Evolutionary conservation across 441 rosid species (phyloP).

Genomic region (Gossypium gossypioides): DNA sequence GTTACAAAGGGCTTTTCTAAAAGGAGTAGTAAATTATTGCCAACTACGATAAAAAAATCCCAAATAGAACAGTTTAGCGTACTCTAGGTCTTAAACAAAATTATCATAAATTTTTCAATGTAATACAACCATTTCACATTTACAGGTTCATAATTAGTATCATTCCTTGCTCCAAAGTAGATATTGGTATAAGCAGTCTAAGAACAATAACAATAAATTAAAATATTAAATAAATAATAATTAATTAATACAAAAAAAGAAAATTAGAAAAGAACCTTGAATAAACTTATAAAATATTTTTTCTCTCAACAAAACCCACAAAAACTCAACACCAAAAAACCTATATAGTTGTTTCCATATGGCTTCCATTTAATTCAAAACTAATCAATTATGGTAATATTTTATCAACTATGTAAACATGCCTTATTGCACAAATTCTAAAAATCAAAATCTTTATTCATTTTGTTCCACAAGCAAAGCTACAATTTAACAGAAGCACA

Average conservation of each 20-base stretch:
- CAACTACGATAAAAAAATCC: background rate
- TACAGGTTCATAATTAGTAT: constrained; percentile 28
- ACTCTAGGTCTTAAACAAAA: background rate
- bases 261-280: no score
- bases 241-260: no score
- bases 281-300: background rate
- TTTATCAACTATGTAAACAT: background rate
- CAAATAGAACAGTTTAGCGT: background rate
- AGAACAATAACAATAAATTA: constrained; percentile 40
- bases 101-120: background rate
- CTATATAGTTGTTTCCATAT: background rate
- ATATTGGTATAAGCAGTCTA: constrained; percentile 49
- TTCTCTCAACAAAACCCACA: background rate
- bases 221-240: no score
- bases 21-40: background rate
- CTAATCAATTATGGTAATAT: background rate
- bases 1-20: background rate
- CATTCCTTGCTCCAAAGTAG: constrained; percentile 68
- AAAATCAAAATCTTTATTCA: background rate
- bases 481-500: background rate
- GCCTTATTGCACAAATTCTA: background rate
- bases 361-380: background rate
- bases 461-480: background rate
- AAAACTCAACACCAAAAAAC: background rate
- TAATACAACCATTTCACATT: background rate